Evolutionary conservation across 2,329 filamentous ascomycete species (phyloP).

Genomic region (Aspergillus puulaauensis): DNA sequence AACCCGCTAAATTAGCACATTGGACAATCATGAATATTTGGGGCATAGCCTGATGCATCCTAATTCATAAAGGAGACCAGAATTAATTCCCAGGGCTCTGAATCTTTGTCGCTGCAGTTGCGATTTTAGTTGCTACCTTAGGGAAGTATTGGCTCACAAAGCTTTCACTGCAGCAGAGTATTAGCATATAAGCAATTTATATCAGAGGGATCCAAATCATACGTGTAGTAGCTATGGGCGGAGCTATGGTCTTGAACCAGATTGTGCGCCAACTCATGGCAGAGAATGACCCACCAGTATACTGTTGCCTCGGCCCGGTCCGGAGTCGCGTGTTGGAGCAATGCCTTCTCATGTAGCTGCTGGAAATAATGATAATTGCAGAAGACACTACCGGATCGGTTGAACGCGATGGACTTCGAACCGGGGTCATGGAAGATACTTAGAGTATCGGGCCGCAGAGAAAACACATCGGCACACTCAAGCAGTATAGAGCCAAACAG

Average conservation of each 20-base stretch:
- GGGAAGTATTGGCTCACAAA: conserved; percentile 76
- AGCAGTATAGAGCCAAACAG: conserved; percentile 68
- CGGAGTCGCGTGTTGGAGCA: conserved; percentile 38
- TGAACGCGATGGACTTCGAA: conserved; percentile 89
- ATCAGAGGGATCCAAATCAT: conserved; percentile 11
- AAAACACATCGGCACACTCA: conserved; percentile 71
- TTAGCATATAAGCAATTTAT: conserved; percentile 1
- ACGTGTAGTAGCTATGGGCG: conserved; percentile 76
- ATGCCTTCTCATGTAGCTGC: conserved; percentile 66
- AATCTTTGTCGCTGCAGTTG: conserved; percentile 12
- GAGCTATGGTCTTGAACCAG: conserved; percentile 75
- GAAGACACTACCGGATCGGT: conserved; percentile 81
- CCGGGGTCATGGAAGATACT: conserved; percentile 84
- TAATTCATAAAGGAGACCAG: background rate
- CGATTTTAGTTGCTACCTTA: conserved; percentile 62
- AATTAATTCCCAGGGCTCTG: background rate
- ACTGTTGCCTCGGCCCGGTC: conserved; percentile 67
- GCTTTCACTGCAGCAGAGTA: conserved; percentile 57
- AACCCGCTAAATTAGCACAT: background rate
- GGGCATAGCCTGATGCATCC: background rate
- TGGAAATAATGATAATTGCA: conserved; percentile 89
- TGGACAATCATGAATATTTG: background rate
- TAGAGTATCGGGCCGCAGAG: conserved; percentile 65
- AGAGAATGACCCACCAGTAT: conserved; percentile 95
- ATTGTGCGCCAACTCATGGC: conserved; percentile 95